Evolutionary conservation across 352 stramenopile genomes (phyloP).

Genomic region (Globisporangium paroecandrum): DNA sequence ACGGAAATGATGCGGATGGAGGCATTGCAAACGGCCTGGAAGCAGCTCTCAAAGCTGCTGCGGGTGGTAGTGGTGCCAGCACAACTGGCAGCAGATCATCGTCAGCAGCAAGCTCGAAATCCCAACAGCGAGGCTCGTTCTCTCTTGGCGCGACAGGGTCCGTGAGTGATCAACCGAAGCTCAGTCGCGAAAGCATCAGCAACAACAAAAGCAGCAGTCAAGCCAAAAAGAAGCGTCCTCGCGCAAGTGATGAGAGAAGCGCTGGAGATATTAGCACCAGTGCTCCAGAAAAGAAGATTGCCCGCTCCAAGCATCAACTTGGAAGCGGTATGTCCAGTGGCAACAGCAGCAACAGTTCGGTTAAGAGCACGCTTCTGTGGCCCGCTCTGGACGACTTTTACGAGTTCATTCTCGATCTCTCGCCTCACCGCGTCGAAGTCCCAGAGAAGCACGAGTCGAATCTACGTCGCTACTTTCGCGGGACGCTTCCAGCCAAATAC

Average conservation of each 20-base stretch:
- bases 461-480: constrained; percentile 29
- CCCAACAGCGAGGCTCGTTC: constrained; percentile 3
- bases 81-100: background rate
- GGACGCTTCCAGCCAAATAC: constrained; percentile 45
- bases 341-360: background rate
- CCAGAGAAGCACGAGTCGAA: constrained; percentile 26
- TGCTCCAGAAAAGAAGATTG: constrained; percentile 13
- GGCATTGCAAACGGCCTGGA: constrained; percentile 44
- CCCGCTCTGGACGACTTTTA: constrained; percentile 75
- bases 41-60: constrained; percentile 46
- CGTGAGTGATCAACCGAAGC: constrained; percentile 10
- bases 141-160: constrained; percentile 9
- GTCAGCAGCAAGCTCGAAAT: background rate
- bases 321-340: background rate
- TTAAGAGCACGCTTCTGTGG: constrained; percentile 66
- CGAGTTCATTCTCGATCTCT: constrained; percentile 65
- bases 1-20: constrained; percentile 1
- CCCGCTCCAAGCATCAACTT: constrained; percentile 9
- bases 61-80: constrained; percentile 11
- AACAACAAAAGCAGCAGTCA: background rate
- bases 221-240: constrained; percentile 19
- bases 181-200: constrained; percentile 1
- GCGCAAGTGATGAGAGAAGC: background rate
- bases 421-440: constrained; percentile 37
- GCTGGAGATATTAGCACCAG: background rate